These are phyloP conservation scores for Backusella luteola DNA, from an alignment of 192 early-diverging fungal genomes.

Conservation along the genomic window DNA sequence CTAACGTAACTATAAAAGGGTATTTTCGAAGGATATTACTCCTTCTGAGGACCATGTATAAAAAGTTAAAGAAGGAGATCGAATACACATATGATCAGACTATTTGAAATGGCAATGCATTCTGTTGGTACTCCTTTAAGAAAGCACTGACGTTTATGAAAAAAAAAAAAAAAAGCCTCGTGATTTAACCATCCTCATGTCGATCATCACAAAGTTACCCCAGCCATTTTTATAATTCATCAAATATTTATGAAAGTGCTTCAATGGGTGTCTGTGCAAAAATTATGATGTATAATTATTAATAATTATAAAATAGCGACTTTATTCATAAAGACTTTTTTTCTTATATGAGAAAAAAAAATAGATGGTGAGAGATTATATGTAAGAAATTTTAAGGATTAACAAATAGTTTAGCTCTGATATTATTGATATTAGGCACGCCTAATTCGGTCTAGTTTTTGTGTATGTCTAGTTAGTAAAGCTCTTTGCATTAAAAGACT, in stretches of 20 bases:
- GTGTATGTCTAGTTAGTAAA: not conserved
- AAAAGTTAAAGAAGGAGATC: not conserved
- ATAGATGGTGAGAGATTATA: not conserved
- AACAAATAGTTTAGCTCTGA: not conserved
- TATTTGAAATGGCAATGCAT: not conserved
- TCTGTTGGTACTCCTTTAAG: not conserved
- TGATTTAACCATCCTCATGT: not conserved
- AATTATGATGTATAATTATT: not conserved
- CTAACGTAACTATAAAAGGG: not conserved
- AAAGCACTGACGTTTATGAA: not conserved
- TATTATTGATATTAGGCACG: conserved; percentile 50
- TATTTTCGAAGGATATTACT: not conserved
- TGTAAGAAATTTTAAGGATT: not conserved
- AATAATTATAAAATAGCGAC: not conserved
- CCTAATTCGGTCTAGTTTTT: conserved; percentile 54
- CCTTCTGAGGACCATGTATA: not conserved
- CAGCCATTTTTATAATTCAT: not conserved
- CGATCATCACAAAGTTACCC: not conserved
- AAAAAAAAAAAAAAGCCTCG: not conserved
- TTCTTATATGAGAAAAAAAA: not conserved
- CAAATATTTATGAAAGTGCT: not conserved
- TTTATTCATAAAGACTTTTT: not conserved
- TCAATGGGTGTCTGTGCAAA: not conserved
- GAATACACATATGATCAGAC: not conserved
- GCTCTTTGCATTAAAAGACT: not conserved